Percentiles rank a stretch among this genome's conserved stretches.
phyloP scores from a whole-genome alignment of 495 filamentous ascomycete genomes.

The Physcia stellaris region DNA sequence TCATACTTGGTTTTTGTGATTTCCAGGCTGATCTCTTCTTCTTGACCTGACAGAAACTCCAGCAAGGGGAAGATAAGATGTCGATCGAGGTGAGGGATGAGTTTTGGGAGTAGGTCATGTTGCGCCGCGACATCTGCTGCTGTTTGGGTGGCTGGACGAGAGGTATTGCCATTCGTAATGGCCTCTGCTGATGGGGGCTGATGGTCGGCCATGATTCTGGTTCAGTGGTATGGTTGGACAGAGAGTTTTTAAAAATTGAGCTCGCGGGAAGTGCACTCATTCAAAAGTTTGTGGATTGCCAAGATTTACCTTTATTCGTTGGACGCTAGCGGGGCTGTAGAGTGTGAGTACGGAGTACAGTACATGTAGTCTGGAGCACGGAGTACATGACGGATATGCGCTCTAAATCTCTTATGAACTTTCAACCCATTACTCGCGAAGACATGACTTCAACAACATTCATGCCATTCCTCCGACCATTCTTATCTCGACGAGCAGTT shows the following conservation, averaged over 20 bases:
- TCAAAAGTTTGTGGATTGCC: too few relatives aligned
- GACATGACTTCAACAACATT: conserved; percentile 1
- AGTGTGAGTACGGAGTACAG: too few relatives aligned
- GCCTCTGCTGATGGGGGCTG: conserved; percentile 37
- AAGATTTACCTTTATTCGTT: too few relatives aligned
- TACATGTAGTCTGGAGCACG: too few relatives aligned
- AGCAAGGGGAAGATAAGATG: conserved; percentile 91
- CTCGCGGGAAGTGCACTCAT: too few relatives aligned
- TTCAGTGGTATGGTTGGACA: too few relatives aligned
- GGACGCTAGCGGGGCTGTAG: too few relatives aligned
- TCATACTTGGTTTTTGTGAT: conserved; percentile 76
- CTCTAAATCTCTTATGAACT: too few relatives aligned
- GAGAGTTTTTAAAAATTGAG: too few relatives aligned
- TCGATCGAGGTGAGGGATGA: conserved; percentile 86
- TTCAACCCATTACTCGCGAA: too few relatives aligned
- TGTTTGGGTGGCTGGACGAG: conserved; percentile 28
- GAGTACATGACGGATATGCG: too few relatives aligned
- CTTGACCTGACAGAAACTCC: conserved; percentile 52
- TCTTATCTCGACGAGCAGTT: too few relatives aligned
- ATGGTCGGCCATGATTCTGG: conserved; percentile 58
- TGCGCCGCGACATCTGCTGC: conserved; percentile 45
- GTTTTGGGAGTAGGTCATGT: conserved; percentile 75
- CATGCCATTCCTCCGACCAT: conserved; percentile 4
- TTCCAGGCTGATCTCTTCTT: conserved; percentile 49
- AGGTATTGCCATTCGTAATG: conserved; percentile 39